phyloP scores from a whole-genome alignment of 805 yeast genomes.

The Candida chauliodis region DNA sequence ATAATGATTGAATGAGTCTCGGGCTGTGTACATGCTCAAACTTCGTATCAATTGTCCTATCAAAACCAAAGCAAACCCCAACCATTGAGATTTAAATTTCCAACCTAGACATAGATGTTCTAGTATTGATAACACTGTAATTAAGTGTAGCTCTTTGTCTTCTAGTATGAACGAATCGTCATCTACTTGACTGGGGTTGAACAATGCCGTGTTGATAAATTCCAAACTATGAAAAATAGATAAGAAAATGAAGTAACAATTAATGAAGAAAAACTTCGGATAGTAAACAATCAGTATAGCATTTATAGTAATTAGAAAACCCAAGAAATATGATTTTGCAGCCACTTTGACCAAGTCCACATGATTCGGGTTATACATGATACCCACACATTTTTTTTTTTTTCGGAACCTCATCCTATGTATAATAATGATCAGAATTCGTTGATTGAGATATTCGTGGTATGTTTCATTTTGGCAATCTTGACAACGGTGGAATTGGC shows the following conservation, averaged over 20 bases:
- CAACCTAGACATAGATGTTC: slow-evolving; percentile 12
- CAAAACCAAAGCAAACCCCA: slow-evolving; percentile 49
- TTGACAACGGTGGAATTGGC: slow-evolving; percentile 1
- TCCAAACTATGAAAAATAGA: slow-evolving; percentile 77
- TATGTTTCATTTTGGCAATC: slow-evolving; percentile 18
- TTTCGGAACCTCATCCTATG: background rate
- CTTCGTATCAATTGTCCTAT: slow-evolving; percentile 70
- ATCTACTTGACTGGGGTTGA: slow-evolving; percentile 62
- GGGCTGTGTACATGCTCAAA: slow-evolving; percentile 83
- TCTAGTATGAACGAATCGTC: slow-evolving; percentile 49
- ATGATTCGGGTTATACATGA: slow-evolving; percentile 21
- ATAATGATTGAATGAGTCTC: slow-evolving; percentile 79
- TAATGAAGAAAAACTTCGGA: background rate
- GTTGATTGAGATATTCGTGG: slow-evolving; percentile 17
- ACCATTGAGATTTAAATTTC: background rate
- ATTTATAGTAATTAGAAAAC: slow-evolving; percentile 21
- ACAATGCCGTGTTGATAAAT: slow-evolving; percentile 73
- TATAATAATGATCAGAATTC: slow-evolving; percentile 17
- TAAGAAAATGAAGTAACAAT: slow-evolving; percentile 49
- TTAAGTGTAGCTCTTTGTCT: slow-evolving; percentile 28
- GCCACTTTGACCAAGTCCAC: slow-evolving; percentile 30
- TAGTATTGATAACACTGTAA: slow-evolving; percentile 16
- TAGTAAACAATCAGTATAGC: background rate
- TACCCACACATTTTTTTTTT: background rate
- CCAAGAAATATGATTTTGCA: slow-evolving; percentile 30